Evolutionary conservation across 2,329 filamentous ascomycete genomes (phyloP).

Genomic region (Ascochyta koolunga): DNA sequence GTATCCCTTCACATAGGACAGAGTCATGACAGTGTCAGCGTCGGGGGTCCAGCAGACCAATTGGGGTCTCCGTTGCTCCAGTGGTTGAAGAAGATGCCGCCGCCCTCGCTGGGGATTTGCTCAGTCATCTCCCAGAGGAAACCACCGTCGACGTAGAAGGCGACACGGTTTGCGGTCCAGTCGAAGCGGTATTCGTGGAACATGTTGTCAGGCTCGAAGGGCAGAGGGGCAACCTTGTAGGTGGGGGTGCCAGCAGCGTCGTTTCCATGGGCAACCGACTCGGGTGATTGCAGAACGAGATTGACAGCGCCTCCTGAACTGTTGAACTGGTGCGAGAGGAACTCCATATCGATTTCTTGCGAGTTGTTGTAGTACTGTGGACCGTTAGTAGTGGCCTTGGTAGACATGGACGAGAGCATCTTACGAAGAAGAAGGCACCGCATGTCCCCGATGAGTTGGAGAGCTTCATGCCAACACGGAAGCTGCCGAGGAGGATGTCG

Average conservation of each 20-base stretch:
- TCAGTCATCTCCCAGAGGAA: constrained; percentile 62
- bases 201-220: constrained; percentile 67
- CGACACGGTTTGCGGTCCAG: constrained; percentile 66
- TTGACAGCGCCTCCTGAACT: constrained; percentile 67
- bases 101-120: constrained; percentile 64
- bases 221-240: constrained; percentile 64
- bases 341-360: constrained; percentile 82
- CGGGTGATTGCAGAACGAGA: constrained; percentile 74
- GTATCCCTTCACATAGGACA: constrained; percentile 77
- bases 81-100: constrained; percentile 74
- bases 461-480: constrained; percentile 70
- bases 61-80: constrained; percentile 76
- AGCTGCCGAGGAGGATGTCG: constrained; percentile 74
- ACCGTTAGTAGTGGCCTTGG: constrained; percentile 15
- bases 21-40: constrained; percentile 65
- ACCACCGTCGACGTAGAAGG: constrained; percentile 71
- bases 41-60: constrained; percentile 74
- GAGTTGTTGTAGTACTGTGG: constrained; percentile 76
- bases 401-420: constrained; percentile 9
- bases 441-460: constrained; percentile 70
- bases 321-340: constrained; percentile 71
- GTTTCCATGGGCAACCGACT: constrained; percentile 64
- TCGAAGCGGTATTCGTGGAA: constrained; percentile 85
- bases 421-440: constrained; percentile 79
- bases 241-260: constrained; percentile 66